Evolutionary conservation across 192 early-diverging fungal genomes (phyloP).

Genomic region (Coemansia biformis): DNA sequence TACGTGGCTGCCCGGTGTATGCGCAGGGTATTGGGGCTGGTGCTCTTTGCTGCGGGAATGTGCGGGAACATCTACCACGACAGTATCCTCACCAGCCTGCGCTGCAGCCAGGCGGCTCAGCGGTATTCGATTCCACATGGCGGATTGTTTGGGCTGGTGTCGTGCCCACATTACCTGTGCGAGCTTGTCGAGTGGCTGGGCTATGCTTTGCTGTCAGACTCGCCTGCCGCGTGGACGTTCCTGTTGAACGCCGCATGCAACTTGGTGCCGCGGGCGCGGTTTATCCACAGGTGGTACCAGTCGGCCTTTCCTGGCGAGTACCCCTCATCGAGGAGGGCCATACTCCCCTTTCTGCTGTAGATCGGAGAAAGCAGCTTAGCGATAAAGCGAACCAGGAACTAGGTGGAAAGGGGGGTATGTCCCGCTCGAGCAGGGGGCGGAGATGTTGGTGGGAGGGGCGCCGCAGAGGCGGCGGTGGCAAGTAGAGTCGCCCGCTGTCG

Average conservation of each 20-base stretch:
- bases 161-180: conserved; percentile 51
- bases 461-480: too few relatives aligned
- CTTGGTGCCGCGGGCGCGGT: conserved; percentile 36
- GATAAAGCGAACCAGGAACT: too few relatives aligned
- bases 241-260: conserved; percentile 27
- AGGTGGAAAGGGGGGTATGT: too few relatives aligned
- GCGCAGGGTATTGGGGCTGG: neutral
- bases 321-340: conserved; percentile 30
- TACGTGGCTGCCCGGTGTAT: neutral
- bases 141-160: conserved; percentile 37
- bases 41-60: conserved; percentile 24
- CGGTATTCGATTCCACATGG: conserved; percentile 31
- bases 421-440: too few relatives aligned
- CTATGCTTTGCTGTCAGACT: conserved; percentile 31
- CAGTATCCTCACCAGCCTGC: conserved; percentile 25
- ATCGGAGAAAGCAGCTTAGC: too few relatives aligned
- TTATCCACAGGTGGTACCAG: conserved; percentile 44
- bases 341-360: conserved; percentile 44
- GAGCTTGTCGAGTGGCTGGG: conserved; percentile 48
- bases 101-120: neutral
- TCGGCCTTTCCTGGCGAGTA: conserved; percentile 28
- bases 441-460: too few relatives aligned
- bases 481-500: too few relatives aligned
- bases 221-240: conserved; percentile 47
- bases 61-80: conserved; percentile 43